Conservation (phyloP, 2,329 filamentous ascomycete genomes). For the Apiospora rasikravindrae region DNA sequence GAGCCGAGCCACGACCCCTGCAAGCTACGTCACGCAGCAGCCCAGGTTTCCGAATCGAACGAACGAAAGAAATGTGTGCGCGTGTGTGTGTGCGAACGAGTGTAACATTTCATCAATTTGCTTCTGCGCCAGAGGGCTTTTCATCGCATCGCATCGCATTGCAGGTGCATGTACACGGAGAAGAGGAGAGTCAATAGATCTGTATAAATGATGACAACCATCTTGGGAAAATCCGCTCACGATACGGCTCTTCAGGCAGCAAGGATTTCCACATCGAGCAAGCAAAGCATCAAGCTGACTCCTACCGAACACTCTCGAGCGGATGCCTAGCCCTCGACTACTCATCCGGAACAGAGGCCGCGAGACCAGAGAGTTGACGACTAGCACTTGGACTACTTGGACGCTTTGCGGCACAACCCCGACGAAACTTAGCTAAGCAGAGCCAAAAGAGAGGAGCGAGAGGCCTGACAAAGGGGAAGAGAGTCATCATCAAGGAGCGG, state of each 20-base stretch:
- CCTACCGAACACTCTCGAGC: no score
- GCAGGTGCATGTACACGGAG: no score
- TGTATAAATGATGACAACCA: not conserved
- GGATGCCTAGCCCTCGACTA: not conserved
- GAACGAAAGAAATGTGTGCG: not conserved
- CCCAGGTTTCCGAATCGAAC: not conserved
- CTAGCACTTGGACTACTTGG: not conserved
- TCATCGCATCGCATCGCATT: not conserved
- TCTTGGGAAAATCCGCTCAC: not conserved
- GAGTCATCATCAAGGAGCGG: constrained; percentile 13
- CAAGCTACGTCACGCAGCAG: constrained; percentile 10
- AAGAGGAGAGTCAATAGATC: not conserved
- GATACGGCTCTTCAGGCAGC: not conserved
- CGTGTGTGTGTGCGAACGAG: not conserved
- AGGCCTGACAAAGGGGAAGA: constrained; percentile 9
- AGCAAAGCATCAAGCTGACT: not conserved
- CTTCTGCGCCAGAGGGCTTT: not conserved
- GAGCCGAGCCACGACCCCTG: not conserved
- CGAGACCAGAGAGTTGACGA: not conserved
- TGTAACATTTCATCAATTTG: not conserved
- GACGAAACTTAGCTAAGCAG: not conserved
- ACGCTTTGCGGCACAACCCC: constrained; percentile 11
- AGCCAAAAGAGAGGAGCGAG: not conserved
- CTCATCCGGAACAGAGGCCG: not conserved
- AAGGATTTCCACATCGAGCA: not conserved